Evolutionary conservation across 768 basidiomycete species (phyloP).

Genomic region (Trametes gibbosa): DNA sequence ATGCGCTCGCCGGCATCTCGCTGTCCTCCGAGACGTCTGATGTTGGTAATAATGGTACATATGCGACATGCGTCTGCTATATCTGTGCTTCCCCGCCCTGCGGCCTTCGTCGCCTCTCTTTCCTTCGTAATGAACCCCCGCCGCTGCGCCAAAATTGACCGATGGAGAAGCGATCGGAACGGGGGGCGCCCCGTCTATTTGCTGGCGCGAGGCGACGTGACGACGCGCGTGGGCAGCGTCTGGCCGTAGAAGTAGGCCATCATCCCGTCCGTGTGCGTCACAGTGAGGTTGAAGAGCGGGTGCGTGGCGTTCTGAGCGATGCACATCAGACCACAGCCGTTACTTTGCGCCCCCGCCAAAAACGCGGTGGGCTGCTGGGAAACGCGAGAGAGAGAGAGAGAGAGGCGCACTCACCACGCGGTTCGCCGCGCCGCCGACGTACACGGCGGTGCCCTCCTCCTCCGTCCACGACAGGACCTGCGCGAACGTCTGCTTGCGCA

Average conservation of each 20-base stretch:
- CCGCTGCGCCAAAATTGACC: too few relatives aligned
- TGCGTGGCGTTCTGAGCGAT: slow-evolving; percentile 71
- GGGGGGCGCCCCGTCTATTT: not conserved
- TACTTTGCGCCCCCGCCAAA: not conserved
- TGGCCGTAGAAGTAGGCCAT: slow-evolving; percentile 77
- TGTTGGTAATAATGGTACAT: too few relatives aligned
- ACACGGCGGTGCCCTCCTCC: slow-evolving; percentile 52
- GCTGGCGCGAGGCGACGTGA: not conserved
- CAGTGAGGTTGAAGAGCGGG: slow-evolving; percentile 73
- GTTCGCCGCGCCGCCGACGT: slow-evolving; percentile 62
- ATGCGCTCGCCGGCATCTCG: too few relatives aligned
- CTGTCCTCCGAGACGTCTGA: too few relatives aligned
- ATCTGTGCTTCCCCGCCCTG: too few relatives aligned
- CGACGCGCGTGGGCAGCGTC: slow-evolving; percentile 36
- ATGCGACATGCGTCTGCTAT: too few relatives aligned
- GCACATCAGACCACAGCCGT: not conserved
- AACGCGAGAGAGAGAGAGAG: too few relatives aligned
- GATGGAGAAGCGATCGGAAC: too few relatives aligned
- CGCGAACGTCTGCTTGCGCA: slow-evolving; percentile 49
- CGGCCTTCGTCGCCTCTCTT: too few relatives aligned
- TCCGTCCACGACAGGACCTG: slow-evolving; percentile 65
- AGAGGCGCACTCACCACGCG: slow-evolving; percentile 48
- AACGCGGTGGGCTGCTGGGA: not conserved
- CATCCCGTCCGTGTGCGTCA: slow-evolving; percentile 61
- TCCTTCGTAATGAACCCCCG: too few relatives aligned